Evolutionary conservation across 192 early-diverging fungal species (phyloP).

Genomic region (Cladochytrium replicatum): DNA sequence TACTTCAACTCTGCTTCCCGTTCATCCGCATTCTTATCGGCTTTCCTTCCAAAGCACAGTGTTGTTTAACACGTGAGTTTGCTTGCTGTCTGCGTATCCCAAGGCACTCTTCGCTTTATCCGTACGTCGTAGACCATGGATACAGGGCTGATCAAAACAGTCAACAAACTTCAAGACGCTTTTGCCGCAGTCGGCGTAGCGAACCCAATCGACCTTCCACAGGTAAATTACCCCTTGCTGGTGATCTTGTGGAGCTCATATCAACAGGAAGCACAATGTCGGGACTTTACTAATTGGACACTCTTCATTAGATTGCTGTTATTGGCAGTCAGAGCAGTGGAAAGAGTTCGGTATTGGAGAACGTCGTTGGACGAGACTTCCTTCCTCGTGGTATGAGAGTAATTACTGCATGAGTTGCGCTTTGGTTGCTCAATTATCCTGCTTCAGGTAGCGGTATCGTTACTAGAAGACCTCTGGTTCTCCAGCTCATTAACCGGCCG

Average conservation of each 20-base stretch:
- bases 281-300: too few species aligned
- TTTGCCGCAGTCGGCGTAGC: constrained; percentile 40
- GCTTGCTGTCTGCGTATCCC: too few species aligned
- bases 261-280: too few species aligned
- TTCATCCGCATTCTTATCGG: too few species aligned
- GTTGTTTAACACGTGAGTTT: too few species aligned
- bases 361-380: constrained; percentile 96
- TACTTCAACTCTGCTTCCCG: too few species aligned
- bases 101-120: too few species aligned
- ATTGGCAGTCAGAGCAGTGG: constrained; percentile 51
- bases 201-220: constrained; percentile 50
- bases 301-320: constrained; percentile 52
- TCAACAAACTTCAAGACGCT: constrained; percentile 41
- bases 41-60: too few species aligned
- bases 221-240: constrained; percentile 31
- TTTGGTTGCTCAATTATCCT: too few species aligned
- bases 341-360: constrained; percentile 97
- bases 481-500: constrained; percentile 95
- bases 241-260: too few species aligned
- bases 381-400: constrained; percentile 75
- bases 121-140: too few species aligned
- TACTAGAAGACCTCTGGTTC: constrained; percentile 88
- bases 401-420: too few species aligned
- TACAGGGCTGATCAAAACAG: constrained; percentile 13
- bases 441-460: constrained; percentile 82